A percentile compares a stretch with the other conserved stretches of the same genome.
Evolutionary conservation across 2,329 filamentous ascomycete species (phyloP).

Genomic region (Colletotrichum salicis): DNA sequence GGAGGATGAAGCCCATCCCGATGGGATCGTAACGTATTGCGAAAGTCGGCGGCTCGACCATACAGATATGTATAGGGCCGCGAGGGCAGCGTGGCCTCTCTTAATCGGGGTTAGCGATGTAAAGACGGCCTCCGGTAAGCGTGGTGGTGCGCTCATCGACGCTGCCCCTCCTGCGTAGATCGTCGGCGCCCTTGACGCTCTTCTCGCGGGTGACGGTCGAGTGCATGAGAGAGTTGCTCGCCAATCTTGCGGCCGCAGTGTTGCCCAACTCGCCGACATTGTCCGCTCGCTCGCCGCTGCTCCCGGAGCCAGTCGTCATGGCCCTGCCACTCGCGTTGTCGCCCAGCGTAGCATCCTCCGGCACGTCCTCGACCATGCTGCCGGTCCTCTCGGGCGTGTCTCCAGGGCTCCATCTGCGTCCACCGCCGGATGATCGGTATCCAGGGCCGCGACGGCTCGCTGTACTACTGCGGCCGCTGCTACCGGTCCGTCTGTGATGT

Average conservation of each 20-base stretch:
- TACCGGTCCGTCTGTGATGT: slow-evolving; percentile 77
- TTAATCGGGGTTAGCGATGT: slow-evolving; percentile 85
- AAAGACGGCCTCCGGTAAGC: slow-evolving; percentile 75
- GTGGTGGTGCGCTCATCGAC: slow-evolving; percentile 86
- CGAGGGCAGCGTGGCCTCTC: not conserved
- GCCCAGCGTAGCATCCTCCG: slow-evolving; percentile 38
- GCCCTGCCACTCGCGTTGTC: slow-evolving; percentile 61
- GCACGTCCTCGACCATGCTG: slow-evolving; percentile 59
- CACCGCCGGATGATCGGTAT: slow-evolving; percentile 63
- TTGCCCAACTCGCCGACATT: slow-evolving; percentile 65
- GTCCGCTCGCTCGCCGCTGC: slow-evolving; percentile 70
- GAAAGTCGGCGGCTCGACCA: not conserved
- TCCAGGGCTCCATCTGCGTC: slow-evolving; percentile 61
- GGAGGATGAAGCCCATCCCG: not conserved
- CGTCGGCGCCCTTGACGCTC: slow-evolving; percentile 74
- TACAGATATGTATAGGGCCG: not conserved
- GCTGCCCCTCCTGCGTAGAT: slow-evolving; percentile 80
- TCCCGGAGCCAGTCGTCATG: slow-evolving; percentile 61
- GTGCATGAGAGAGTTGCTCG: slow-evolving; percentile 68
- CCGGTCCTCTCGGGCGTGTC: slow-evolving; percentile 66
- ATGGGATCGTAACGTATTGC: not conserved
- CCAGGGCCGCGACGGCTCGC: slow-evolving; percentile 60
- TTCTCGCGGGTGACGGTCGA: slow-evolving; percentile 71
- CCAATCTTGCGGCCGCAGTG: slow-evolving; percentile 60
- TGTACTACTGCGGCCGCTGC: slow-evolving; percentile 75